Evolutionary conservation across 108 stramenopile species (phyloP).

Genomic region (Schizochytrium sp.): DNA sequence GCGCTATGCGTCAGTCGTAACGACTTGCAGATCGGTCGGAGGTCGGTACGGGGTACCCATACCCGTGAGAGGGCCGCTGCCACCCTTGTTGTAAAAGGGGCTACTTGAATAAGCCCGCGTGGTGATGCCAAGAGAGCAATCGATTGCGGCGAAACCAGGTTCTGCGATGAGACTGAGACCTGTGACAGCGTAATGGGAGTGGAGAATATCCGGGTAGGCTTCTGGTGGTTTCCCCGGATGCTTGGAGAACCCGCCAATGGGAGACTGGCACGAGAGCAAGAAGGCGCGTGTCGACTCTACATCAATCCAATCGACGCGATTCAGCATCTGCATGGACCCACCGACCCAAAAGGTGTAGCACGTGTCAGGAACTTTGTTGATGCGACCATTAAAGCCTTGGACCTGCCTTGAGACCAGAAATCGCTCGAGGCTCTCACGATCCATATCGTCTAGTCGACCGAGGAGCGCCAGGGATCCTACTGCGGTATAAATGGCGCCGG

Average conservation of each 20-base stretch:
- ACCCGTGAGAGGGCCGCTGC: neutral
- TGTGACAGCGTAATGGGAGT: slow-evolving; percentile 35
- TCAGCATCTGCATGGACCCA: slow-evolving; percentile 32
- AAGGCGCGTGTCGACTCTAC: slow-evolving; percentile 16
- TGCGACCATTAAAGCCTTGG: slow-evolving; percentile 38
- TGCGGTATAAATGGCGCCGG: slow-evolving; percentile 41
- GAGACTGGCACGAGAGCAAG: slow-evolving; percentile 27
- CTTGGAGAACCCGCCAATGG: slow-evolving; percentile 40
- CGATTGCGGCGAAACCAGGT: neutral
- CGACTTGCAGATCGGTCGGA: neutral
- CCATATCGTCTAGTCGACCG: slow-evolving; percentile 14
- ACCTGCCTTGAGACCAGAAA: neutral
- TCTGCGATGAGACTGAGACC: slow-evolving; percentile 32
- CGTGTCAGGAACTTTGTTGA: slow-evolving; percentile 38
- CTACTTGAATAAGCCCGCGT: neutral
- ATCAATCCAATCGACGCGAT: slow-evolving; percentile 22
- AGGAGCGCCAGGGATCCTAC: slow-evolving; percentile 33
- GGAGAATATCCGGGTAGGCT: slow-evolving; percentile 36
- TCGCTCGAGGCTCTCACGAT: neutral
- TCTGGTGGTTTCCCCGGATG: slow-evolving; percentile 9
- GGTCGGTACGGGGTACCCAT: neutral
- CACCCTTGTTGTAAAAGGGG: neutral
- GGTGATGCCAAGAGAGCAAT: neutral
- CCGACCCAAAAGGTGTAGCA: slow-evolving; percentile 52
- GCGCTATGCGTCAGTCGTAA: neutral